Evolutionary conservation across 1,139 yeast species (phyloP).

Genomic region (Scheffersomyces titani): DNA sequence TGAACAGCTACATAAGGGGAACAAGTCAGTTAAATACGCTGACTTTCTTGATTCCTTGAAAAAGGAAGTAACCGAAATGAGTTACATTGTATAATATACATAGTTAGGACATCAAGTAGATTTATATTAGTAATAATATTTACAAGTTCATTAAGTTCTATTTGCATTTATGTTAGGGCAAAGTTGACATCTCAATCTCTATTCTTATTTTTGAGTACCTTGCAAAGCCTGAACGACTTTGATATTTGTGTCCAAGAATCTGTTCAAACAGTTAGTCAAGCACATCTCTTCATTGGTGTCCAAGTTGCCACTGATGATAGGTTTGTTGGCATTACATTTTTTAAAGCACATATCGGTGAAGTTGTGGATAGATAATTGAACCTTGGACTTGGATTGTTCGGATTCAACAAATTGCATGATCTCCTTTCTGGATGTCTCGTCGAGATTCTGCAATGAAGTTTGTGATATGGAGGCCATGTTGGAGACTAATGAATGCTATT

Average conservation of each 20-base stretch:
- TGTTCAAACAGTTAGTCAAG: slow-evolving; percentile 75
- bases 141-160: neutral
- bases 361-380: slow-evolving; percentile 80
- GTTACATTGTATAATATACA: neutral
- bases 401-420: slow-evolving; percentile 74
- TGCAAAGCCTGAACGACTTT: slow-evolving; percentile 68
- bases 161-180: neutral
- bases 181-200: neutral
- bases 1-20: neutral
- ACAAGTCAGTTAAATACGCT: neutral
- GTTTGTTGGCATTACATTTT: slow-evolving; percentile 63
- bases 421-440: slow-evolving; percentile 72
- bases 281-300: slow-evolving; percentile 67
- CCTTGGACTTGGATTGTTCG: slow-evolving; percentile 85
- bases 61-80: neutral
- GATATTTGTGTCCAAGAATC: slow-evolving; percentile 86
- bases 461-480: slow-evolving; percentile 62
- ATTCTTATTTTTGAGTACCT: slow-evolving; percentile 26
- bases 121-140: neutral
- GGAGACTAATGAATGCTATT: neutral
- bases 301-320: slow-evolving; percentile 54
- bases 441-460: slow-evolving; percentile 62
- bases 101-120: neutral
- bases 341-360: slow-evolving; percentile 91
- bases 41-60: neutral